phyloP scores from a whole-genome alignment of 768 basidiomycete genomes.

The Rhizopogon sp. region DNA sequence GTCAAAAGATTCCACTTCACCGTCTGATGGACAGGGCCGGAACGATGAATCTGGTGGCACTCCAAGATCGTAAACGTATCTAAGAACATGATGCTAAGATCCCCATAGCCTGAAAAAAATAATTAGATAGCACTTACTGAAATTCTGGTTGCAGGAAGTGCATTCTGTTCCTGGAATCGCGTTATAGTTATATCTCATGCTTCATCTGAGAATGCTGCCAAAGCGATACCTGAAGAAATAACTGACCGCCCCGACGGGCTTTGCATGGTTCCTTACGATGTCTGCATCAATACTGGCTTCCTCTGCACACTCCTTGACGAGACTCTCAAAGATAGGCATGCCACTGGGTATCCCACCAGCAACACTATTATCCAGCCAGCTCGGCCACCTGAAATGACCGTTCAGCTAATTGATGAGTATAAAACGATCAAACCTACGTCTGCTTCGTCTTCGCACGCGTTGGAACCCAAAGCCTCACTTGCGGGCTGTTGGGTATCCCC shows the following conservation, averaged over 20 bases:
- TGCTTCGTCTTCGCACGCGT: constrained; percentile 81
- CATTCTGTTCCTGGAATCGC: constrained; percentile 42
- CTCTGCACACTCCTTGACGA: constrained; percentile 91
- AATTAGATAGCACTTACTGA: constrained; percentile 45
- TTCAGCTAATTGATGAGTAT: not conserved
- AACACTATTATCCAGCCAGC: constrained; percentile 83
- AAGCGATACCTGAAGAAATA: constrained; percentile 67
- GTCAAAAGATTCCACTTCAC: constrained; percentile 92
- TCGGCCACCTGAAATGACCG: constrained; percentile 60
- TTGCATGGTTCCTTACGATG: constrained; percentile 56
- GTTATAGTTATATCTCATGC: constrained; percentile 23
- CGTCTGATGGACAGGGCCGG: constrained; percentile 74
- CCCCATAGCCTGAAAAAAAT: not conserved
- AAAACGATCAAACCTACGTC: constrained; percentile 52
- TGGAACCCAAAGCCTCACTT: constrained; percentile 79
- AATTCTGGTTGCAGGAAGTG: constrained; percentile 83
- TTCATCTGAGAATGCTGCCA: not conserved
- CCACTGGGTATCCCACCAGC: constrained; percentile 91
- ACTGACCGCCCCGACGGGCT: constrained; percentile 63
- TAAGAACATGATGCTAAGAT: constrained; percentile 21
- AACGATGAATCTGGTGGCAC: constrained; percentile 55
- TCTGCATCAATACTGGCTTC: constrained; percentile 78
- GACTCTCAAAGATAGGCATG: constrained; percentile 60
- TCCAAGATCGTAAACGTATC: constrained; percentile 80
- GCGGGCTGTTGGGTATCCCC: constrained; percentile 29